Percentiles rank a stretch among this genome's conserved stretches.
Conservation (phyloP, 2,329 filamentous ascomycete species). For the Paecilomyces variotii region DNA sequence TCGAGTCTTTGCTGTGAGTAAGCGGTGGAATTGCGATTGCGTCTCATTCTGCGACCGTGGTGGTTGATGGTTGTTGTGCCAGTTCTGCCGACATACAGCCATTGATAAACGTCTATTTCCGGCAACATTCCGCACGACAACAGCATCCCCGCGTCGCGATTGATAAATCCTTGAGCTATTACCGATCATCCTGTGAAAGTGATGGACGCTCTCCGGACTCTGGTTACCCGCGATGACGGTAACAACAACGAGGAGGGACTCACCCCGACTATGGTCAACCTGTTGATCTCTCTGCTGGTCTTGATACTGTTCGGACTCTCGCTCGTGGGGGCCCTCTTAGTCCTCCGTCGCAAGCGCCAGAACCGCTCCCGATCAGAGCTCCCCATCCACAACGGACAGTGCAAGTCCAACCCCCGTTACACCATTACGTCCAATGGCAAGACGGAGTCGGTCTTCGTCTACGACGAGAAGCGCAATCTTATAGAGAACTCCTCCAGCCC, state of each 20-base stretch:
- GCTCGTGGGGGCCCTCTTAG: conserved; percentile 59
- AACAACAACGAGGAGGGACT: conserved; percentile 41
- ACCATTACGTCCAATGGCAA: conserved; percentile 51
- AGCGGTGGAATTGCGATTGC: neutral
- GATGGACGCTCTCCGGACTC: conserved; percentile 36
- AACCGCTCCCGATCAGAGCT: conserved; percentile 44
- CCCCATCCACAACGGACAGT: conserved; percentile 60
- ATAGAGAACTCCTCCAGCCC: conserved; percentile 67
- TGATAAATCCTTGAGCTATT: neutral
- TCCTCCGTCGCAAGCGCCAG: conserved; percentile 62
- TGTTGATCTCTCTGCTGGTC: conserved; percentile 71
- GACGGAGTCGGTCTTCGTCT: conserved; percentile 65
- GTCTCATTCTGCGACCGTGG: neutral
- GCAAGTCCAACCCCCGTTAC: conserved; percentile 44
- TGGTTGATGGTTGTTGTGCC: conserved; percentile 1
- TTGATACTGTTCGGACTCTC: conserved; percentile 66
- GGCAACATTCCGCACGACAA: neutral
- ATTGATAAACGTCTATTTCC: neutral
- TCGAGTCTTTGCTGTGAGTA: neutral
- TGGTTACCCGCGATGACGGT: conserved; percentile 45
- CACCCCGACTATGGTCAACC: conserved; percentile 58
- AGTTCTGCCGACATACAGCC: neutral
- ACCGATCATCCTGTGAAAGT: conserved; percentile 10
- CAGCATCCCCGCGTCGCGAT: neutral
- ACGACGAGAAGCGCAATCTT: conserved; percentile 71